These are phyloP conservation scores for Chlamydomonas sphaeroides DNA, from an alignment of 139 green algal genomes.

Conservation along the genomic window DNA sequence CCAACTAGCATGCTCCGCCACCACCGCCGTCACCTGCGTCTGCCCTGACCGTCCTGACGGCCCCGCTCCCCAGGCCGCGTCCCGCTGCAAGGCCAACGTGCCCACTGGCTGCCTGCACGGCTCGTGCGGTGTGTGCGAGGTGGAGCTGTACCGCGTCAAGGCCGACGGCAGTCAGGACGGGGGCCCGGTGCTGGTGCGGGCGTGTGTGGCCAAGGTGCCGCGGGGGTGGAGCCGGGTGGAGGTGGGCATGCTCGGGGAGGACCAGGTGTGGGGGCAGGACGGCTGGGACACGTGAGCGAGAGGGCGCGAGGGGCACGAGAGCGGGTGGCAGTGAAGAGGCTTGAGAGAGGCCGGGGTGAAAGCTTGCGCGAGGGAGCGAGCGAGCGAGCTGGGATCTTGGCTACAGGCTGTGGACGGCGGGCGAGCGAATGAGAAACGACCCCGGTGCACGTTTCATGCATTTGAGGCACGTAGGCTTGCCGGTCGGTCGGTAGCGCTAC, in stretches of 20 bases:
- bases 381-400: too few relatives aligned
- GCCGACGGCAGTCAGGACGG: background rate
- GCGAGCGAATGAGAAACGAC: too few relatives aligned
- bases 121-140: conserved; percentile 41
- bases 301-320: background rate
- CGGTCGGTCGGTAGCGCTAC: too few relatives aligned
- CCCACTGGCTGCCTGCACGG: conserved; percentile 41
- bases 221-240: conserved; percentile 21
- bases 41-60: too few relatives aligned
- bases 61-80: conserved; percentile 3
- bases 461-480: too few relatives aligned
- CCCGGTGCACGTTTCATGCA: too few relatives aligned
- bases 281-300: conserved; percentile 38
- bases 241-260: conserved; percentile 11
- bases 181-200: conserved; percentile 21
- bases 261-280: conserved; percentile 41
- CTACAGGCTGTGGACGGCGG: too few relatives aligned
- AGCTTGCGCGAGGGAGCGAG: too few relatives aligned
- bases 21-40: background rate
- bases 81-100: conserved; percentile 26
- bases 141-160: conserved; percentile 22
- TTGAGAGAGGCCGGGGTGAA: too few relatives aligned
- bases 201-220: conserved; percentile 33
- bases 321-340: too few relatives aligned
- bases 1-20: background rate